A percentile compares a stretch with the other conserved stretches of the same genome.
Conservation (phyloP, 2,329 filamentous ascomycete species). For the Calonectria pauciramosa region DNA sequence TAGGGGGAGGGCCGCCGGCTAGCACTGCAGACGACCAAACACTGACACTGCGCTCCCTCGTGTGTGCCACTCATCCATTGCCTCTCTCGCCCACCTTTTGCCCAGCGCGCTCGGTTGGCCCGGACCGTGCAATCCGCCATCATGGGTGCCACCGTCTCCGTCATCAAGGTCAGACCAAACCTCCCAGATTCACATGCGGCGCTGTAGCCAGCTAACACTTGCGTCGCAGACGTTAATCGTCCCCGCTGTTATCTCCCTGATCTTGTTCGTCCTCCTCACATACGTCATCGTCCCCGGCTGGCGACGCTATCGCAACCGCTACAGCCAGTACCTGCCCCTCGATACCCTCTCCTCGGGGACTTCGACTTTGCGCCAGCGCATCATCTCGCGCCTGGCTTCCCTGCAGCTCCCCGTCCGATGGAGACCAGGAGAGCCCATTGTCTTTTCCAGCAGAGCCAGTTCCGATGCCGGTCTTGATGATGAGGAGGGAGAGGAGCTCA, state of each 20-base stretch:
- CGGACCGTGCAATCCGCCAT: neutral
- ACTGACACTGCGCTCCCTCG: neutral
- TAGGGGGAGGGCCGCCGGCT: slow-evolving; percentile 10
- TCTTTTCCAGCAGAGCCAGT: slow-evolving; percentile 55
- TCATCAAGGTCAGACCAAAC: slow-evolving; percentile 51
- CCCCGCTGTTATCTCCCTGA: slow-evolving; percentile 78
- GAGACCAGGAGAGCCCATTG: slow-evolving; percentile 60
- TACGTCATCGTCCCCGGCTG: slow-evolving; percentile 77
- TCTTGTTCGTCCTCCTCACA: slow-evolving; percentile 75
- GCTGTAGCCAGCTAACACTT: slow-evolving; percentile 32
- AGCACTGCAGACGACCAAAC: neutral
- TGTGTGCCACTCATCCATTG: neutral
- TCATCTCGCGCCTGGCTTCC: slow-evolving; percentile 51
- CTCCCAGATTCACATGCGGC: neutral
- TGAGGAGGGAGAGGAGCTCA: slow-evolving; percentile 76
- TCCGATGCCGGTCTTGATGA: slow-evolving; percentile 66
- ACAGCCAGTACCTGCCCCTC: slow-evolving; percentile 81
- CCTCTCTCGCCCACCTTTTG: neutral
- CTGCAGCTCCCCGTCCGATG: slow-evolving; percentile 60
- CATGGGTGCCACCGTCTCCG: slow-evolving; percentile 52
- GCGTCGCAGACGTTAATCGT: slow-evolving; percentile 74
- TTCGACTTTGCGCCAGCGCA: slow-evolving; percentile 65
- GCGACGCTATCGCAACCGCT: slow-evolving; percentile 77
- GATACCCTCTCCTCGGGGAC: slow-evolving; percentile 73
- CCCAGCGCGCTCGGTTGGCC: neutral